Evolutionary conservation across 108 stramenopile species (phyloP).

Genomic region (Cyclostephanos tholiformis): DNA sequence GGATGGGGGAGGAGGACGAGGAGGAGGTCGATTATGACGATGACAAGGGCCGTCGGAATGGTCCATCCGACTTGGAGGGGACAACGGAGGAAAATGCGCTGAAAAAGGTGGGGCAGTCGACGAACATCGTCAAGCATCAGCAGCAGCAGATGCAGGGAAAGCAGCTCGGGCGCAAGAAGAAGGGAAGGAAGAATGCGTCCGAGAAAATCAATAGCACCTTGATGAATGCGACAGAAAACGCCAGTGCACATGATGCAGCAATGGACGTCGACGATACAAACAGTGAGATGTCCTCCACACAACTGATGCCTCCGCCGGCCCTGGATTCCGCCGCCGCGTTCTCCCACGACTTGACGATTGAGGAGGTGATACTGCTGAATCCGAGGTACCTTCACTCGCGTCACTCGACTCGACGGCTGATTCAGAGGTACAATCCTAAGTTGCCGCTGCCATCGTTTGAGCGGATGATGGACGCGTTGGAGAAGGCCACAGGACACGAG

Average conservation of each 20-base stretch:
- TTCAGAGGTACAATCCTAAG: constrained; percentile 38
- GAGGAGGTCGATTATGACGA: background rate
- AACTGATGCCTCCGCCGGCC: background rate
- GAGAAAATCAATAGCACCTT: background rate
- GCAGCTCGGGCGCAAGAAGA: background rate
- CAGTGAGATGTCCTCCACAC: constrained; percentile 5
- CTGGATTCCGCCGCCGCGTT: background rate
- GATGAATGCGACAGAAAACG: background rate
- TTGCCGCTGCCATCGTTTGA: constrained; percentile 67
- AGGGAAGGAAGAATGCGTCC: background rate
- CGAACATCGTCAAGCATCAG: no score
- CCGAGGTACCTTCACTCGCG: constrained; percentile 30
- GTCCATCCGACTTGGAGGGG: background rate
- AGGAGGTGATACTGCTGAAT: constrained; percentile 37
- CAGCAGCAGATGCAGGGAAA: background rate
- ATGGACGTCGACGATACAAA: background rate
- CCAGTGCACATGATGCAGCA: background rate
- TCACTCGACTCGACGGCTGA: constrained; percentile 15
- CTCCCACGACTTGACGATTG: constrained; percentile 1
- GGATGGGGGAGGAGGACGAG: constrained; percentile 1
- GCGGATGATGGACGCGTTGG: constrained; percentile 77
- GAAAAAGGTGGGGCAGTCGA: no score
- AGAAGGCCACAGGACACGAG: constrained; percentile 87
- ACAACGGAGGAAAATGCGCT: no score
- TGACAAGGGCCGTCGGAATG: background rate